Base-by-base conservation (phyloP, 1,139 yeast genomes). In the Geotrichum phurueaensis region DNA sequence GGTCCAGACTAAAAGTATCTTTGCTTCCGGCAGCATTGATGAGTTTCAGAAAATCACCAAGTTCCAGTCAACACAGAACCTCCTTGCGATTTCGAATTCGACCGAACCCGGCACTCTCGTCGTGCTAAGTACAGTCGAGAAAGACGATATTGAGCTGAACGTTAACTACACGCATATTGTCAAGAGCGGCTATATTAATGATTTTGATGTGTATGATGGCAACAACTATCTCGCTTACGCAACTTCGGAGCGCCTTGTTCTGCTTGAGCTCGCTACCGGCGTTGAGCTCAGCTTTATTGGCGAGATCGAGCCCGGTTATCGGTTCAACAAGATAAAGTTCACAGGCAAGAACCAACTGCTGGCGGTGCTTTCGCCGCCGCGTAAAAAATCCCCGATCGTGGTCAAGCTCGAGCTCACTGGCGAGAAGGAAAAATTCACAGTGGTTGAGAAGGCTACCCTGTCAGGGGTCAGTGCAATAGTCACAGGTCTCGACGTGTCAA, bases 311-410 rank as follows among this genome's bases (percentile, higher is more conserved):
- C 55, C 47, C 33, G 62, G 54, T 15, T 51, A 50, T 76, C 49
- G 52, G 47, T 79, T 88, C 65, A 78, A 87, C 13, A 87, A 87
- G 69, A 79, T 87, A 22, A 79, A 81, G 65, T 89, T 84, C 67
- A 73, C 78, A 67, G 79, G 81, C 52, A 72, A 81, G 36, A 61
- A 25, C 52, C 60, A 27, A 18, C 53, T 20, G 43, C 47, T 10
- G 23, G 51, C 51, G 31, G 10, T n/a, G 25, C 45, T 23, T n/a
- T 22, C 45, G 60, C 65, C 60, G 69, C 76, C 5, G 71, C 75
- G 27, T 78, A 81, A 23, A 76, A 78, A 20, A 67, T 79, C 45
- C 5, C 45, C 45, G 20, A 3, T 39, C 9, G 7, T 39, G 7
- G 45, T 39, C 20, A 18, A 39, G 20, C 20, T 39, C 9, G 45